Conservation (phyloP, 768 basidiomycete genomes). For the Tricholoma sp. region DNA sequence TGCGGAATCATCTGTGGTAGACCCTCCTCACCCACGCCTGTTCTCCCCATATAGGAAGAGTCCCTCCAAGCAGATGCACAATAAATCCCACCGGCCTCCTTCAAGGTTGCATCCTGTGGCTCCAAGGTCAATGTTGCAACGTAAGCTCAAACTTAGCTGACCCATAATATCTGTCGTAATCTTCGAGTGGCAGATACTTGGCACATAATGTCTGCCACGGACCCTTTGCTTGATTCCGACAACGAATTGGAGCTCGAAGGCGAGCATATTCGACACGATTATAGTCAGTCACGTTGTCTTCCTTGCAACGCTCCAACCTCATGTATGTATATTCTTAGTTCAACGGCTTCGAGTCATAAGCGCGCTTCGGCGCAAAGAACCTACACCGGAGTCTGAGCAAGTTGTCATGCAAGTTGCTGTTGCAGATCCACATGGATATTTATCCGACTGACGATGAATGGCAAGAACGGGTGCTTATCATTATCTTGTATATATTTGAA, state of each 20-base stretch:
- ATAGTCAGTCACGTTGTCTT: slow-evolving; percentile 37
- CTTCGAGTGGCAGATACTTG: slow-evolving; percentile 55
- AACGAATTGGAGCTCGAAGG: slow-evolving; percentile 51
- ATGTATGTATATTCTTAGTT: slow-evolving; percentile 30
- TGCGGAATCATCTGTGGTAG: not conserved
- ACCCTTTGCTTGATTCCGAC: slow-evolving; percentile 74
- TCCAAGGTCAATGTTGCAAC: slow-evolving; percentile 58
- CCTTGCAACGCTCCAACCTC: slow-evolving; percentile 4
- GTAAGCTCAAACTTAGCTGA: slow-evolving; percentile 33
- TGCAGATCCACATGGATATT: not conserved
- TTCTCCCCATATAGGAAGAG: slow-evolving; percentile 32
- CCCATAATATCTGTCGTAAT: not conserved
- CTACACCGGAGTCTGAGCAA: slow-evolving; percentile 46
- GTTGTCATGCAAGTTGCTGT: slow-evolving; percentile 3
- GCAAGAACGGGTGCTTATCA: not conserved
- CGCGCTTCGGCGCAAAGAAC: slow-evolving; percentile 49
- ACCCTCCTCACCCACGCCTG: slow-evolving; percentile 20
- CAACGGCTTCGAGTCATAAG: slow-evolving; percentile 58
- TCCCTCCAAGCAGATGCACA: slow-evolving; percentile 6
- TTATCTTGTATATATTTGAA: slow-evolving; percentile 15
- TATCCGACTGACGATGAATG: not conserved
- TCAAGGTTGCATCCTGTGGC: slow-evolving; percentile 19
- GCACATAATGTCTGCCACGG: slow-evolving; percentile 59
- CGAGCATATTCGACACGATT: slow-evolving; percentile 60
- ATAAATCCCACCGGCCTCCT: slow-evolving; percentile 13